Evolutionary conservation across 129 eudicot genomes (phyloP).

Genomic region (Escallonia herrerae): DNA sequence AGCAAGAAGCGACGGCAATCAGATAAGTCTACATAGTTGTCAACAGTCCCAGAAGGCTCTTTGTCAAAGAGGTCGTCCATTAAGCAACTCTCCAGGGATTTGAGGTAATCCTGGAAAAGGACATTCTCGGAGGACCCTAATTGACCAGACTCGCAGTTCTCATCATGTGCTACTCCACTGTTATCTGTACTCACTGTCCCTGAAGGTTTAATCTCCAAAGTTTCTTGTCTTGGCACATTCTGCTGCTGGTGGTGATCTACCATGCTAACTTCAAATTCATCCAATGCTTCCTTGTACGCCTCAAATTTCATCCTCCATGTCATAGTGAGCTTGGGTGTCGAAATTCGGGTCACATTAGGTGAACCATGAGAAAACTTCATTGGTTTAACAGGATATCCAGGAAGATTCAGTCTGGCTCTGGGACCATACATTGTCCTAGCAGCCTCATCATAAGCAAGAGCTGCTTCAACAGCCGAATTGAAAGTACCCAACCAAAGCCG

Average conservation of each 20-base stretch:
- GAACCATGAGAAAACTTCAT: neutral
- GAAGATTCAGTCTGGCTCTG: conserved; percentile 33
- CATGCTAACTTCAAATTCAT: too few species aligned
- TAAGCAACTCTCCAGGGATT: too few species aligned
- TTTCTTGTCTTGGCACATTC: neutral
- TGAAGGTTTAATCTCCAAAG: neutral
- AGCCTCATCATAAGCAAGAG: conserved; percentile 41
- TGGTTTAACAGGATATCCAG: neutral
- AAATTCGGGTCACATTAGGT: neutral
- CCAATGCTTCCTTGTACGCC: neutral
- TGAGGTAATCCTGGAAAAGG: too few species aligned
- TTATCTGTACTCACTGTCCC: neutral
- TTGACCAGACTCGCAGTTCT: neutral
- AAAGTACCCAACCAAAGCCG: conserved; percentile 42
- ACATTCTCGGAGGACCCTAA: neutral
- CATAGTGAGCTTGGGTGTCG: neutral
- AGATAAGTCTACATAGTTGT: too few species aligned
- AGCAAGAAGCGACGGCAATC: too few species aligned
- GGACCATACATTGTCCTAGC: conserved; percentile 33
- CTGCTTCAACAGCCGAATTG: conserved; percentile 30
- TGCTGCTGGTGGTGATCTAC: too few species aligned
- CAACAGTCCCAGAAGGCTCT: too few species aligned
- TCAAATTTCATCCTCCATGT: neutral
- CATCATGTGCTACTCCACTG: neutral
- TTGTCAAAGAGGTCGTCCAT: too few species aligned